Evolutionary conservation across 495 filamentous ascomycete genomes (phyloP).

Genomic region (Melanomma pulvis-pyrius): DNA sequence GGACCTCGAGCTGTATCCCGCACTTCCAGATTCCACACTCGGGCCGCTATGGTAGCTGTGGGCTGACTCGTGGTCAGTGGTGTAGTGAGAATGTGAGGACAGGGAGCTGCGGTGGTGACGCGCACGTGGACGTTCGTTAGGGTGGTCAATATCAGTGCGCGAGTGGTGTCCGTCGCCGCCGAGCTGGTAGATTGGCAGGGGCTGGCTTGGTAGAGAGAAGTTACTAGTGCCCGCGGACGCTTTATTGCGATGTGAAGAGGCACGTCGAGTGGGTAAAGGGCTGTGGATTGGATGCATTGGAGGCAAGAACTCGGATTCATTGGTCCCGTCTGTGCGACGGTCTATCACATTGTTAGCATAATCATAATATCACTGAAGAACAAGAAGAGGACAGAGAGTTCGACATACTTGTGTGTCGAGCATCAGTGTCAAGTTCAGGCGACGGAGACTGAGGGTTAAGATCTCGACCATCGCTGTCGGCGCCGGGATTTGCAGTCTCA

Average conservation of each 20-base stretch:
- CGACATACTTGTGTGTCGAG: conserved; percentile 14
- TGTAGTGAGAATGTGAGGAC: conserved; percentile 10
- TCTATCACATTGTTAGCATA: conserved; percentile 1
- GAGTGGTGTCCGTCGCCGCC: conserved; percentile 21
- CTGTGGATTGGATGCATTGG: conserved; percentile 15
- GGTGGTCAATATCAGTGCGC: conserved; percentile 7
- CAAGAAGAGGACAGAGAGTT: neutral
- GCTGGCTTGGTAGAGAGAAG: conserved; percentile 13
- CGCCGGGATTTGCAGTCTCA: conserved; percentile 76
- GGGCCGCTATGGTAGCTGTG: conserved; percentile 17
- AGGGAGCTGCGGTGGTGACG: conserved; percentile 18
- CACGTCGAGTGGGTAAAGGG: neutral
- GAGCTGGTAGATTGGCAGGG: conserved; percentile 13
- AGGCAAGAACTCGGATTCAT: conserved; percentile 23
- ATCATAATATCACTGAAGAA: neutral
- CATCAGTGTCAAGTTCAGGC: conserved; percentile 31
- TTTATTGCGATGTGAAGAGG: neutral
- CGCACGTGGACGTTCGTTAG: conserved; percentile 20
- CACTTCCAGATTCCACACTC: conserved; percentile 22
- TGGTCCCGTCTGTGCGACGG: conserved; percentile 29
- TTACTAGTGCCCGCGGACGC: conserved; percentile 2
- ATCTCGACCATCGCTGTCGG: conserved; percentile 56
- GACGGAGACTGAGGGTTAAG: neutral
- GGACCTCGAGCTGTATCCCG: conserved; percentile 15
- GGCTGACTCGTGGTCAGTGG: neutral